Evolutionary conservation across 1,284 basidiomycete species (phyloP).

Genomic region (Cutaneotrichosporon sp.): DNA sequence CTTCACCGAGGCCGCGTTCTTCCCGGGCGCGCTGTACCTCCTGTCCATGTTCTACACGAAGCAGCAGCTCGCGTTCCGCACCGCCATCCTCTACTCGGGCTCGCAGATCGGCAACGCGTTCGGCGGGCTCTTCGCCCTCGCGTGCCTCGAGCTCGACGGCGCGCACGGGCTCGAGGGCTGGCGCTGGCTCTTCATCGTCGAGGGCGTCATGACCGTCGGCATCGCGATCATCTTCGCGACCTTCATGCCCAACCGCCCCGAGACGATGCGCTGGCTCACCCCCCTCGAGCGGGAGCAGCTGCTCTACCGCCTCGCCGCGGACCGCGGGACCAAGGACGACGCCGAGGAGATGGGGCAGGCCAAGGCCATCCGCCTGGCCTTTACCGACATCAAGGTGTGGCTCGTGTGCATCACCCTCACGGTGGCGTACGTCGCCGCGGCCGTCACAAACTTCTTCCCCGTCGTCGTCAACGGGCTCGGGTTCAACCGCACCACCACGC

Average conservation of each 20-base stretch:
- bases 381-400: constrained; percentile 46
- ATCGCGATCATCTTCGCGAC: constrained; percentile 35
- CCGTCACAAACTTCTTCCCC: constrained; percentile 51
- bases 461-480: constrained; percentile 44
- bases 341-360: constrained; percentile 32
- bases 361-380: constrained; percentile 35
- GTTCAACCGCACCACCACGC: constrained; percentile 47
- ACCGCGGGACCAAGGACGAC: constrained; percentile 38
- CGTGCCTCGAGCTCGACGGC: constrained; percentile 33
- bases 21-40: constrained; percentile 42
- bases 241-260: constrained; percentile 47
- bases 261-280: constrained; percentile 38
- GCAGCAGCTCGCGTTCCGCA: constrained; percentile 38
- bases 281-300: constrained; percentile 39
- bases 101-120: constrained; percentile 49
- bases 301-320: constrained; percentile 42
- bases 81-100: constrained; percentile 39
- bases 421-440: constrained; percentile 35
- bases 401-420: constrained; percentile 30
- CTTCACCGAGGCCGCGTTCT: constrained; percentile 44
- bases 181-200: constrained; percentile 47
- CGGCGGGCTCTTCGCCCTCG: constrained; percentile 40
- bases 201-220: constrained; percentile 34
- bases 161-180: constrained; percentile 43
- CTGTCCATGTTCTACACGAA: constrained; percentile 47